These are phyloP conservation scores for Alternaria atra DNA, from an alignment of 2,329 filamentous ascomycete genomes.

Conservation along the genomic window DNA sequence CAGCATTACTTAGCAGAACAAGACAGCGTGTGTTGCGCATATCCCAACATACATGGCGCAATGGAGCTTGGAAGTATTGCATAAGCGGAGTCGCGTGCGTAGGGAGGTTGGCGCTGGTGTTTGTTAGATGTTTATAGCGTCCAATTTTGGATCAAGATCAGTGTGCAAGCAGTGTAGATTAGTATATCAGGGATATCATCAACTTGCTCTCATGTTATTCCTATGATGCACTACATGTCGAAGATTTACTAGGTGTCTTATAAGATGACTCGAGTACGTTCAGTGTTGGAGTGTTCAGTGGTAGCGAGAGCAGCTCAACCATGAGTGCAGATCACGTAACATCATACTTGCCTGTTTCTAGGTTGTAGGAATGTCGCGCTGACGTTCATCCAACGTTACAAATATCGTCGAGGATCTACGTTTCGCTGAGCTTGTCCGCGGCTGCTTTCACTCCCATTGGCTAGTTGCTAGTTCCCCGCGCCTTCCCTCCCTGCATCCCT, in stretches of 20 bases:
- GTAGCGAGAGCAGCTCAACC: background rate
- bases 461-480: slow-evolving; percentile 22
- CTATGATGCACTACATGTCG: background rate
- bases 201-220: background rate
- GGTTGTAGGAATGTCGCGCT: background rate
- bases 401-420: background rate
- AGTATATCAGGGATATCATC: slow-evolving; percentile 7
- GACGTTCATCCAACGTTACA: background rate
- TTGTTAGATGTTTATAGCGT: slow-evolving; percentile 8
- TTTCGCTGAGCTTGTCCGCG: background rate
- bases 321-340: background rate
- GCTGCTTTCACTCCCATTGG: slow-evolving; percentile 24
- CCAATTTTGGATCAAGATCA: slow-evolving; percentile 6
- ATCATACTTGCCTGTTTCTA: background rate
- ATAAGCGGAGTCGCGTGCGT: slow-evolving; percentile 16
- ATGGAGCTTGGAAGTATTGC: slow-evolving; percentile 16
- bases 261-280: background rate
- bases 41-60: slow-evolving; percentile 12
- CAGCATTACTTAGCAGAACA: slow-evolving; percentile 12
- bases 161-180: slow-evolving; percentile 15
- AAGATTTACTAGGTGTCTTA: background rate
- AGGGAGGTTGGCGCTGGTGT: slow-evolving; percentile 8
- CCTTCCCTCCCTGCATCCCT: slow-evolving; percentile 23
- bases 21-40: slow-evolving; percentile 5
- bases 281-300: background rate